A percentile compares a stretch with the other conserved stretches of the same genome.
These are phyloP conservation scores for Stevia rebaudiana DNA, from an alignment of 140 eudicot genomes.

Conservation along the genomic window DNA sequence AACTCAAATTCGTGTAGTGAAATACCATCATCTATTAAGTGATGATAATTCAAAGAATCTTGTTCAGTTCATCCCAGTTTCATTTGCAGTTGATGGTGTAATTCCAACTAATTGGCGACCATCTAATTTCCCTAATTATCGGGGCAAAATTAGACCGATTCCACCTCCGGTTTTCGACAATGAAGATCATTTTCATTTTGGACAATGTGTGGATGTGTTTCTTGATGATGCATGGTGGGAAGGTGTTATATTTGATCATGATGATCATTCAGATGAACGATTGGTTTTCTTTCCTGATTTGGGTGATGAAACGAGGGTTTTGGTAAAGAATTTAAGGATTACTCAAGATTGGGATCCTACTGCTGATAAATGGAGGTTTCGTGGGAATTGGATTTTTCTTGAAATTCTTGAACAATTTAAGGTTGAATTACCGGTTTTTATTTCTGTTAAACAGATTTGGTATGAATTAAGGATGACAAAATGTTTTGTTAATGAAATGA, in stretches of 20 bases:
- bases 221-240: slow-evolving; percentile 92
- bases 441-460: slow-evolving; percentile 79
- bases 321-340: slow-evolving; percentile 32
- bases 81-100: slow-evolving; percentile 45
- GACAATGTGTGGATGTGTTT: slow-evolving; percentile 71
- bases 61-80: slow-evolving; percentile 40
- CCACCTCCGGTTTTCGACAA: slow-evolving; percentile 30
- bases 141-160: slow-evolving; percentile 64
- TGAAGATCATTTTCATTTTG: slow-evolving; percentile 36
- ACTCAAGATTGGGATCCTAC: slow-evolving; percentile 76
- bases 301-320: slow-evolving; percentile 55
- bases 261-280: slow-evolving; percentile 38
- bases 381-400: slow-evolving; percentile 72
- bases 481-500: slow-evolving; percentile 32
- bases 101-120: slow-evolving; percentile 1
- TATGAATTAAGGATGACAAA: slow-evolving; percentile 55
- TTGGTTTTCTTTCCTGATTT: slow-evolving; percentile 75
- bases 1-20: slow-evolving; percentile 37
- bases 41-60: slow-evolving; percentile 34
- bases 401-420: slow-evolving; percentile 49
- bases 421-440: slow-evolving; percentile 38
- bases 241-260: slow-evolving; percentile 72
- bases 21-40: slow-evolving; percentile 41
- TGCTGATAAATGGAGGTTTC: slow-evolving; percentile 50
- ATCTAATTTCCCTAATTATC: slow-evolving; percentile 30